These are phyloP conservation scores for Pseudoperonospora humuli DNA, from an alignment of 352 stramenopile species.

Conservation along the genomic window DNA sequence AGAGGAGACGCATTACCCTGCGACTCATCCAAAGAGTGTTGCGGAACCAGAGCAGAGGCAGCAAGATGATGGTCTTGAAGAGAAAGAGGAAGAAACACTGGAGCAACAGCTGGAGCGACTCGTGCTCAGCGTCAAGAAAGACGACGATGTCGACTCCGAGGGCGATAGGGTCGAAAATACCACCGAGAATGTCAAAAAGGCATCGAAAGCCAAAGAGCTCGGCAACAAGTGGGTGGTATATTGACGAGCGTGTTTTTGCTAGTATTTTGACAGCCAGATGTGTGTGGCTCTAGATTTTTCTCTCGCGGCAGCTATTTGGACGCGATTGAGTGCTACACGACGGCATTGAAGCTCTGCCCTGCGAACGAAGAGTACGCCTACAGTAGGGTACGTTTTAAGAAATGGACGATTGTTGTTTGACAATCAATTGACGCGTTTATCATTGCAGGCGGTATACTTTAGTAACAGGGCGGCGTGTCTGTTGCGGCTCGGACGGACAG, in stretches of 20 bases:
- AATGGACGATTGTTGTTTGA: not conserved
- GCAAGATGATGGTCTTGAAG: slow-evolving; percentile 3
- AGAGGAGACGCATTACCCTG: slow-evolving; percentile 74
- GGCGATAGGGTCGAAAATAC: not conserved
- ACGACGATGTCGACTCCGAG: slow-evolving; percentile 19
- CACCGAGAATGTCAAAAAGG: slow-evolving; percentile 47
- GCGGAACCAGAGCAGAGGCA: slow-evolving; percentile 9
- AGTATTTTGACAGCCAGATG: not conserved
- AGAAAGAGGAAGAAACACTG: slow-evolving; percentile 44
- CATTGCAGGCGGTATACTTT: slow-evolving; percentile 71
- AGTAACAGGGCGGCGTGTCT: slow-evolving; percentile 80
- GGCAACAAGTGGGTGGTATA: slow-evolving; percentile 58
- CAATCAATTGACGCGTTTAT: not conserved
- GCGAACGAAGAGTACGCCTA: slow-evolving; percentile 70
- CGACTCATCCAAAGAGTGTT: slow-evolving; percentile 23
- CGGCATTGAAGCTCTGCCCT: slow-evolving; percentile 70
- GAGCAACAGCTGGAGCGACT: slow-evolving; percentile 59
- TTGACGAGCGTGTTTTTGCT: not conserved
- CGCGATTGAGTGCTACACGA: slow-evolving; percentile 82
- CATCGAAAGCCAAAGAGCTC: slow-evolving; percentile 72
- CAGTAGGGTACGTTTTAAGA: slow-evolving; percentile 38
- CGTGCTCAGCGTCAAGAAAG: slow-evolving; percentile 26
- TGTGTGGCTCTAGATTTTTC: slow-evolving; percentile 50
- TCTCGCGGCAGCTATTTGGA: slow-evolving; percentile 59
- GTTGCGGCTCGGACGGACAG: slow-evolving; percentile 50